These are phyloP conservation scores for Puya raimondii DNA, from an alignment of 176 grass and related monocot genomes.

Conservation along the genomic window DNA sequence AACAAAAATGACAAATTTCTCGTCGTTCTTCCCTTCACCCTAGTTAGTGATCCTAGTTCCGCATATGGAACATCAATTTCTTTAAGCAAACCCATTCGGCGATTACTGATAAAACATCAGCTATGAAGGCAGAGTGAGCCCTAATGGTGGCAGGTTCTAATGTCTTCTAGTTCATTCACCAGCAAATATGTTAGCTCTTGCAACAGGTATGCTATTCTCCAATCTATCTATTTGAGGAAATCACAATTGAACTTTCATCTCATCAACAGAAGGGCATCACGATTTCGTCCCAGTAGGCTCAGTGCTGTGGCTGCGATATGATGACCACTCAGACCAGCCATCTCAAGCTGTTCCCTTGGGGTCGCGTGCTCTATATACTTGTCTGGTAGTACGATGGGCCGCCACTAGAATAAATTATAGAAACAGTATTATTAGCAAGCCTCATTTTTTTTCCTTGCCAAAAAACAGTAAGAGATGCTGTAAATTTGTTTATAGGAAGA, in stretches of 20 bases:
- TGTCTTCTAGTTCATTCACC: not conserved
- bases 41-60: no score
- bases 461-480: not conserved
- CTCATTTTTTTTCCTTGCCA: not conserved
- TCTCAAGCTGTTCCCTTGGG: constrained; percentile 42
- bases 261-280: constrained; percentile 60
- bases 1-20: no score
- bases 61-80: no score
- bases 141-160: no score
- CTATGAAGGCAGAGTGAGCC: no score
- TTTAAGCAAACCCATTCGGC: no score
- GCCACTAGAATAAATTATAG: constrained; percentile 42
- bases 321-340: constrained; percentile 58
- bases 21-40: no score
- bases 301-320: constrained; percentile 61
- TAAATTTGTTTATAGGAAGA: not conserved
- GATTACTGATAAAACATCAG: no score
- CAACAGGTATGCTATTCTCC: not conserved
- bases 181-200: not conserved
- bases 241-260: constrained; percentile 13
- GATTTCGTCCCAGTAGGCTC: constrained; percentile 52
- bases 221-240: not conserved
- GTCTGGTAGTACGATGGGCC: constrained; percentile 60
- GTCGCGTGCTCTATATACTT: constrained; percentile 57
- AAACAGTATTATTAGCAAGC: not conserved